Evolutionary conservation across 768 basidiomycete genomes (phyloP), one percentile per base, ranked within the genome.

Genomic region (Holtermannia corniformis): DNA sequence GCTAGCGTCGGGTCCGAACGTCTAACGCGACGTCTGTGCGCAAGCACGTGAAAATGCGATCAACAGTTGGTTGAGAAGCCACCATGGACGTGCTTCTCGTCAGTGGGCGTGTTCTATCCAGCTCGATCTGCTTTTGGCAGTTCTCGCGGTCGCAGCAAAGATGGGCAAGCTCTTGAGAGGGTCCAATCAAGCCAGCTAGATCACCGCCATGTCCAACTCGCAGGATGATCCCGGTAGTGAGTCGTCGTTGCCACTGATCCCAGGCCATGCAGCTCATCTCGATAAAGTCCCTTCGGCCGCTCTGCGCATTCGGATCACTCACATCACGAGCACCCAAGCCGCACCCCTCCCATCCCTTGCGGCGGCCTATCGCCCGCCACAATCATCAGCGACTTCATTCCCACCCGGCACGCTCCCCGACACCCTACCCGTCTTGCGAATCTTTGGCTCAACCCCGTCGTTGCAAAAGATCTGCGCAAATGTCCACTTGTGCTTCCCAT

Each of bases 401-500:
- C 68, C 66, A 37, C 51, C 57, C 0, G 72, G 67, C 5, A 42
- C 44, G 4, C 47, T 74, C 14, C 78, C 88, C 22, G 78, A 77
- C 11, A 78, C 75, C 23, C 84, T 85, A 20, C 93, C 93, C 13
- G 78, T 91, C 3, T 76, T 97, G 52, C 78, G 90, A 49, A 84
- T 99, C 46, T 96, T 82, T 70, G 95, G 93, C 13, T 74, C 82
- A 12, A 87, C 89, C 1, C 85, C 87, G 3, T 68, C 73, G 1
- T 86, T 88, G 13, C 76, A 81, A 70, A 85, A 82, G 65, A 80
- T 88, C 19, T 92, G 90, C 65, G 78, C 92, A 13, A 85, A 95
- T 75, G 76, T 97, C 40, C 92, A 95, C 42, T 51, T 68, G 11
- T 68, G 67, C 44, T 93, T 85, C 73, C 92, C 93, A 0, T 99